Percentiles rank a stretch among this genome's conserved stretches.
Evolutionary conservation across 305 asterid species (phyloP).

Genomic region (Solanum aculeatissimum): DNA sequence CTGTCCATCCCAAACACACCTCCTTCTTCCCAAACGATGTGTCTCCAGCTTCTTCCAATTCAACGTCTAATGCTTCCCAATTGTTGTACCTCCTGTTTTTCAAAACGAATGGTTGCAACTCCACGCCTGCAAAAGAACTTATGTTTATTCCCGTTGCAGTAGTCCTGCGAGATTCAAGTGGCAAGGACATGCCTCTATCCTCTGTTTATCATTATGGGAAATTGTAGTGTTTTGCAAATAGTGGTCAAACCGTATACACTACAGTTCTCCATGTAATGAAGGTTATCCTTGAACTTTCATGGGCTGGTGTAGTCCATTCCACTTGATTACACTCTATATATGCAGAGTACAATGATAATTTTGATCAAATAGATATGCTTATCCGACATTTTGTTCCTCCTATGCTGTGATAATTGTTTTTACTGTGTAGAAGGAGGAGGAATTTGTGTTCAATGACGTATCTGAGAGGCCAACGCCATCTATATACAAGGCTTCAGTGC

Average conservation of each 20-base stretch:
- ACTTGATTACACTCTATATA: not conserved
- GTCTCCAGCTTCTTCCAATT: too few relatives aligned
- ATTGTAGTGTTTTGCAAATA: constrained; percentile 32
- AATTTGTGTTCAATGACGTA: constrained; percentile 62
- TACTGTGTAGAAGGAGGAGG: constrained; percentile 71
- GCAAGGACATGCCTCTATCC: constrained; percentile 77
- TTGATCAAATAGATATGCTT: not conserved
- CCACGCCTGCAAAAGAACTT: constrained; percentile 68
- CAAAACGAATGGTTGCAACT: too few relatives aligned
- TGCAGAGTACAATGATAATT: not conserved
- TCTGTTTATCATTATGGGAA: constrained; percentile 53
- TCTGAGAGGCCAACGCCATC: constrained; percentile 74
- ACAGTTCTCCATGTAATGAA: constrained; percentile 73
- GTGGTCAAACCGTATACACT: constrained; percentile 38
- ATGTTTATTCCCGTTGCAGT: constrained; percentile 86
- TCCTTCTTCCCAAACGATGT: too few relatives aligned
- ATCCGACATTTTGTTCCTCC: not conserved
- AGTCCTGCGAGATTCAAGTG: constrained; percentile 74
- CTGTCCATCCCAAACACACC: too few relatives aligned
- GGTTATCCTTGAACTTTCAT: constrained; percentile 32
- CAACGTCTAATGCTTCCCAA: constrained; percentile 29
- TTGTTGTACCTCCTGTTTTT: too few relatives aligned
- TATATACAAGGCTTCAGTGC: constrained; percentile 85
- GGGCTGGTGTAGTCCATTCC: not conserved
- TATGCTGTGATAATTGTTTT: not conserved